These are phyloP conservation scores for Fraxinus floribunda DNA, from an alignment of 305 asterid species.

Conservation along the genomic window DNA sequence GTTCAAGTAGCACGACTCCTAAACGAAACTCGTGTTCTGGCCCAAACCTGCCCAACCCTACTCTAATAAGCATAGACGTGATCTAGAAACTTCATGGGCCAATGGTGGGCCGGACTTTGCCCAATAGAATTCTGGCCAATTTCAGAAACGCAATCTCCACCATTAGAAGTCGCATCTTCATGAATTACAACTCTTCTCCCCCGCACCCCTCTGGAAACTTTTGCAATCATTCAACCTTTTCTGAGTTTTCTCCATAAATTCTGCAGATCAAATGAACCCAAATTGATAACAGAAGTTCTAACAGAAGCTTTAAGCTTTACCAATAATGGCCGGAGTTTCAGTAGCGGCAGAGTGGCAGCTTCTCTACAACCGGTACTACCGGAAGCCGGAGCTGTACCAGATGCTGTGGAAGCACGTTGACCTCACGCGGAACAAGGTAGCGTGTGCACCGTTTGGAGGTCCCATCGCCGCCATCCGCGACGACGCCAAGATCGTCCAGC, in stretches of 20 bases:
- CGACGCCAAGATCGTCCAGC: conserved; percentile 95
- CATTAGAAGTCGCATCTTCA: background rate
- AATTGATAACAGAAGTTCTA: background rate
- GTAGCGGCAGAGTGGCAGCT: conserved; percentile 99
- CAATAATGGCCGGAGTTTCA: conserved; percentile 72
- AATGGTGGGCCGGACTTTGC: background rate
- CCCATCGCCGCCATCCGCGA: conserved; percentile 93
- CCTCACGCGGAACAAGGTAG: conserved; percentile 87
- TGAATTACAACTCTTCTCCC: background rate
- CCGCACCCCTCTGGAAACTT: background rate
- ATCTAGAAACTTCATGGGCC: background rate
- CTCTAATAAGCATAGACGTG: no score
- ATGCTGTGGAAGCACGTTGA: conserved; percentile 95
- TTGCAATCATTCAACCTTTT: background rate
- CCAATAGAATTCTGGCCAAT: background rate
- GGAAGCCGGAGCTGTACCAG: conserved; percentile 87
- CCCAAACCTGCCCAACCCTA: no score
- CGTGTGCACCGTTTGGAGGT: conserved; percentile 94
- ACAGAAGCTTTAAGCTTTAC: background rate
- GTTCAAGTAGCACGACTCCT: no score
- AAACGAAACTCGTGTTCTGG: no score
- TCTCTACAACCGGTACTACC: conserved; percentile 84
- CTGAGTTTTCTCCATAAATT: background rate
- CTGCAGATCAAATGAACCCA: background rate
- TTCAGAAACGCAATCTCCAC: background rate